Conservation (phyloP, 2,329 filamentous ascomycete species). For the Ceratocystis destructans region DNA sequence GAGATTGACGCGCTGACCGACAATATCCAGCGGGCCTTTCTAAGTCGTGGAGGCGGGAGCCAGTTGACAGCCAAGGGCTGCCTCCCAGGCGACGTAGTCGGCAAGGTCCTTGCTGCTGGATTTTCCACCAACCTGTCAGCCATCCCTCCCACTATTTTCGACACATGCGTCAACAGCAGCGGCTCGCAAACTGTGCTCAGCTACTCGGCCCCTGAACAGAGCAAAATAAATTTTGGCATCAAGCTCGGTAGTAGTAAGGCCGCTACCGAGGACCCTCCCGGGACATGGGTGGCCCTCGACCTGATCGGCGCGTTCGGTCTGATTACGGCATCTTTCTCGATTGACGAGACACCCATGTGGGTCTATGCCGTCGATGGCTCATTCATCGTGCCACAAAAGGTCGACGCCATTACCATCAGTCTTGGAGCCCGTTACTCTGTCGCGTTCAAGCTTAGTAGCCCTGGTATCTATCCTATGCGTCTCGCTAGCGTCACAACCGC, state of each 20-base stretch:
- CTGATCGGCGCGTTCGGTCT: slow-evolving; percentile 40
- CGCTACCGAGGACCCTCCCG: slow-evolving; percentile 16
- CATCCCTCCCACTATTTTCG: slow-evolving; percentile 33
- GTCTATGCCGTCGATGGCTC: slow-evolving; percentile 41
- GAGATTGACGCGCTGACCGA: slow-evolving; percentile 31
- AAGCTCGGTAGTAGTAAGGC: not conserved
- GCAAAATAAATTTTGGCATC: not conserved
- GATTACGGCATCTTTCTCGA: slow-evolving; percentile 32
- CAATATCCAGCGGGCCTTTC: slow-evolving; percentile 24
- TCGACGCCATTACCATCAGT: slow-evolving; percentile 34
- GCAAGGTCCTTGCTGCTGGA: slow-evolving; percentile 12
- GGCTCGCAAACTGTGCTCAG: slow-evolving; percentile 33
- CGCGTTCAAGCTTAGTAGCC: slow-evolving; percentile 33
- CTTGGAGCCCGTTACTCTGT: slow-evolving; percentile 43
- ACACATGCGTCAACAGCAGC: slow-evolving; percentile 34
- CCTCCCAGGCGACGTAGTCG: slow-evolving; percentile 18
- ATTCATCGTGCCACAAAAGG: slow-evolving; percentile 39
- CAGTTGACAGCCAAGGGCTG: slow-evolving; percentile 32
- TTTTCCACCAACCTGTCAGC: slow-evolving; percentile 20
- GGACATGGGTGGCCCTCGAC: slow-evolving; percentile 41
- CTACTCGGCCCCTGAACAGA: slow-evolving; percentile 23
- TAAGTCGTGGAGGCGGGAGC: slow-evolving; percentile 24
- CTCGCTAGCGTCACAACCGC: slow-evolving; percentile 34
- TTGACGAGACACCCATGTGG: slow-evolving; percentile 41
- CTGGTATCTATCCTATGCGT: slow-evolving; percentile 42